phyloP scores from a whole-genome alignment of 148 eudicot genomes.

The Rhododendron kiyosumense region DNA sequence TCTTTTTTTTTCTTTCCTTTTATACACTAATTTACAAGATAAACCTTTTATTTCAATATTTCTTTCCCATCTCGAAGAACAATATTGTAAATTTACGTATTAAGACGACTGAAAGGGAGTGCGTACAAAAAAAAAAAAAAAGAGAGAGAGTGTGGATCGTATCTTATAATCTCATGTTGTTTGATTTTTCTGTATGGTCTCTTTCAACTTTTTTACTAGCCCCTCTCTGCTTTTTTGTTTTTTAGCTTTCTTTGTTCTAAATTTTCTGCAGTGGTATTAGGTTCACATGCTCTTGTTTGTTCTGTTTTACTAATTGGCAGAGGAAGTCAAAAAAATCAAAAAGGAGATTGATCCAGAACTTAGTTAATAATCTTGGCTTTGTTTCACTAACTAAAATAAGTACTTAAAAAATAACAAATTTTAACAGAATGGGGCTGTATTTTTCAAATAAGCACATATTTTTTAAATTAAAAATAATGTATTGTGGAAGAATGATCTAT shows the following conservation, averaged over 20 bases:
- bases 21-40: too few relatives aligned
- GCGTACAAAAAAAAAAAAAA: neutral
- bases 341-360: neutral
- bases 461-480: too few relatives aligned
- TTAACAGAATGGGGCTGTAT: too few relatives aligned
- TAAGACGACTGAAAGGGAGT: neutral
- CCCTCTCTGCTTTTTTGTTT: neutral
- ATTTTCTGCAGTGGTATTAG: neutral
- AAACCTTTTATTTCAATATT: neutral
- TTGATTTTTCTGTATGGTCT: neutral
- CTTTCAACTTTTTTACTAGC: neutral
- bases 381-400: too few relatives aligned
- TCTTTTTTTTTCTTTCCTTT: too few relatives aligned
- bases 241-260: neutral
- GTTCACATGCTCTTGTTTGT: neutral
- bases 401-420: too few relatives aligned
- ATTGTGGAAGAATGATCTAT: too few relatives aligned
- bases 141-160: too few relatives aligned
- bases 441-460: too few relatives aligned
- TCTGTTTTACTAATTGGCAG: neutral
- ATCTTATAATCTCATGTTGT: neutral
- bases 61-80: neutral
- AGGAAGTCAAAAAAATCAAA: neutral
- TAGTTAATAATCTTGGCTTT: neutral
- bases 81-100: neutral